phyloP scores from a whole-genome alignment of 306 rosid species.

The Rubus parviflorus region DNA sequence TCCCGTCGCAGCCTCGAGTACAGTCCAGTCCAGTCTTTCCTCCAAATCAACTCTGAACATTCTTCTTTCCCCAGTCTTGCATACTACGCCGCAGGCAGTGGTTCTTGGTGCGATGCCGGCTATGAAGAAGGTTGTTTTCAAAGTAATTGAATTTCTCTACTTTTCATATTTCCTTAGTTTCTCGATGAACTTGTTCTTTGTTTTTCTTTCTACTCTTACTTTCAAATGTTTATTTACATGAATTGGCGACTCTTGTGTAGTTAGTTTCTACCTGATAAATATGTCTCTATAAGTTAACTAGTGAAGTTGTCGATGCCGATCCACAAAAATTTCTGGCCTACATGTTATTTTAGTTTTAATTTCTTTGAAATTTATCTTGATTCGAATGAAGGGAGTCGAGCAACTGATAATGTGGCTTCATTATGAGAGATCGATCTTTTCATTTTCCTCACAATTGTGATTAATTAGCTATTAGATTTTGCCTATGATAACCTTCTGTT shows the following conservation, averaged over 20 bases:
- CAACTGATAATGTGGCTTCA: background rate
- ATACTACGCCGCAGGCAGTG: background rate
- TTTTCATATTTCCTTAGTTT: background rate
- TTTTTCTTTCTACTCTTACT: background rate
- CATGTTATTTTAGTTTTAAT: no score
- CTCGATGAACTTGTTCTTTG: background rate
- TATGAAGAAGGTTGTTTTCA: constrained; percentile 56
- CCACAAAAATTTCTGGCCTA: no score
- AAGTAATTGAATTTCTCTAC: background rate
- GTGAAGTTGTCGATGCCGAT: no score
- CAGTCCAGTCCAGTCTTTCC: background rate
- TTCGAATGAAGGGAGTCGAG: background rate
- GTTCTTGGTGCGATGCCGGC: constrained; percentile 46
- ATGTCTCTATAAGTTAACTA: no score
- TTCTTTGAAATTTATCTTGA: background rate
- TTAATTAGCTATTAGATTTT: no score
- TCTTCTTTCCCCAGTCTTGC: no score
- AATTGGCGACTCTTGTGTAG: background rate
- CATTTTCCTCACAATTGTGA: no score
- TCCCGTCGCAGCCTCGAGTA: no score
- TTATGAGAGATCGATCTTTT: no score
- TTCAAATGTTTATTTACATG: no score
- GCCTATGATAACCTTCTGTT: no score
- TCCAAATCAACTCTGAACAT: background rate
- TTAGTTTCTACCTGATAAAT: no score